Evolutionary conservation across 257 asterid species (phyloP).

Genomic region (Echites panduratus): DNA sequence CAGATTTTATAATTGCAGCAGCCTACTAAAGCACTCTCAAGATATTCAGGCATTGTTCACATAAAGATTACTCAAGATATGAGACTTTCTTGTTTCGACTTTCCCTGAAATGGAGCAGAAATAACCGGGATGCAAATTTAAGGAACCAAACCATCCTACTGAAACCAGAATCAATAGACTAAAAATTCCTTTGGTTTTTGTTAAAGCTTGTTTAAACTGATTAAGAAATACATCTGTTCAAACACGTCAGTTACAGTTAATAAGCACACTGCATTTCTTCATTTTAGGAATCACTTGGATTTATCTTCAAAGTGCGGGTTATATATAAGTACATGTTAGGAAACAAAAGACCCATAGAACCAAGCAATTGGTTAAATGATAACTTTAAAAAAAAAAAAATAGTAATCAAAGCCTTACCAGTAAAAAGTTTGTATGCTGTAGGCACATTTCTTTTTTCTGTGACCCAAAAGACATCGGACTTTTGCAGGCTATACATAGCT

Average conservation of each 20-base stretch:
- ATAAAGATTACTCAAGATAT: background rate
- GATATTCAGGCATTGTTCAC: background rate
- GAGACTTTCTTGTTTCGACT: background rate
- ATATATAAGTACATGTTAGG: background rate
- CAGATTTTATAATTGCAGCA: background rate
- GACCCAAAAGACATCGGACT: constrained; percentile 61
- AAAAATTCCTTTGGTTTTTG: background rate
- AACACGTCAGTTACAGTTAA: background rate
- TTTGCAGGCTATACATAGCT: constrained; percentile 55
- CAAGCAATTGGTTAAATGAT: background rate
- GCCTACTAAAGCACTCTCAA: background rate
- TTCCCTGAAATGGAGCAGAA: background rate
- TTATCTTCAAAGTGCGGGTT: background rate
- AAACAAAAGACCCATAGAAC: background rate
- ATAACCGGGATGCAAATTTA: background rate
- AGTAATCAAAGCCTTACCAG: constrained; percentile 34
- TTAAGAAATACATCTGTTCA: background rate
- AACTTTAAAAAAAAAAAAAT: background rate
- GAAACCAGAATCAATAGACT: too few species aligned
- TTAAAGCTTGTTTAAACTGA: background rate
- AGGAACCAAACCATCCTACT: background rate
- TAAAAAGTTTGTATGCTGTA: constrained; percentile 61
- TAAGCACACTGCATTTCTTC: background rate
- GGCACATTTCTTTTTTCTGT: constrained; percentile 53
- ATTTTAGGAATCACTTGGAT: background rate